Conservation (phyloP, 208 protist species). For the Trypanosoma conorhini region DNA sequence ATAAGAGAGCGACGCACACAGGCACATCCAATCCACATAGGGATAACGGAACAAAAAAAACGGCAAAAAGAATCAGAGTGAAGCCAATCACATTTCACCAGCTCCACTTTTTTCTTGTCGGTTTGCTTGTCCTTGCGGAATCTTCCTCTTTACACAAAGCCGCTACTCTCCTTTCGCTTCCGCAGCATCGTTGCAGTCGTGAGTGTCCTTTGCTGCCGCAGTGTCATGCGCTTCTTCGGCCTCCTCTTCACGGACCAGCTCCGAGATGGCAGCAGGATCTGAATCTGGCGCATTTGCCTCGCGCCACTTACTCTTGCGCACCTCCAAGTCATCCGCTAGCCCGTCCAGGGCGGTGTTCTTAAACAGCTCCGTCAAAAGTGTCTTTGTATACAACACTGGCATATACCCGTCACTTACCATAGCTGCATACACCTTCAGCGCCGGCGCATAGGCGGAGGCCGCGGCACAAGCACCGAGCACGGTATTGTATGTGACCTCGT, state of each 20-base stretch:
- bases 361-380: slow-evolving; percentile 55
- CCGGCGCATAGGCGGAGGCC: slow-evolving; percentile 45
- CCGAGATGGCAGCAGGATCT: slow-evolving; percentile 70
- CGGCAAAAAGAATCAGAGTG: neutral
- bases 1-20: neutral
- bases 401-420: slow-evolving; percentile 82
- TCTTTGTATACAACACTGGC: slow-evolving; percentile 69
- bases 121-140: neutral
- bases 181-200: neutral
- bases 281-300: slow-evolving; percentile 66
- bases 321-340: slow-evolving; percentile 54
- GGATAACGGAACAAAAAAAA: neutral
- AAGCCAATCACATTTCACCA: neutral
- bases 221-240: neutral
- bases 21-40: neutral
- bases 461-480: slow-evolving; percentile 67
- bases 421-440: slow-evolving; percentile 70
- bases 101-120: neutral
- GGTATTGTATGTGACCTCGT: slow-evolving; percentile 89
- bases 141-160: neutral
- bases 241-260: slow-evolving; percentile 36
- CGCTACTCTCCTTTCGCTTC: neutral
- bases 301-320: slow-evolving; percentile 43
- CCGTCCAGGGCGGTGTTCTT: slow-evolving; percentile 57
- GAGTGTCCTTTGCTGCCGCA: neutral